These are phyloP conservation scores for Penicillium hordei DNA, from an alignment of 2,329 filamentous ascomycete genomes.

Conservation along the genomic window DNA sequence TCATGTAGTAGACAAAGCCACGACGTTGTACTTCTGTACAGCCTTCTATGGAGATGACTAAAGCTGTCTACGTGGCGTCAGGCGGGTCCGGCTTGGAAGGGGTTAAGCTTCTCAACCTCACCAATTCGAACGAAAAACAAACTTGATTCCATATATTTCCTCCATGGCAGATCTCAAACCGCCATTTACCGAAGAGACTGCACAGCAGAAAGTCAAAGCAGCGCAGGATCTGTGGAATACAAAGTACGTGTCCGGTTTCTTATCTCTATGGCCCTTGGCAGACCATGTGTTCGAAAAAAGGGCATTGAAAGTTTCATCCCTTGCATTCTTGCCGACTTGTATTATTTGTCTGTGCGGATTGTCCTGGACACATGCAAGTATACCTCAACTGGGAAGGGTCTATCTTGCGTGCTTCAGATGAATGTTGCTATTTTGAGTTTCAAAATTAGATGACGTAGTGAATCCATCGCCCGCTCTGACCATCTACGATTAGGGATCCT, in stretches of 20 bases:
- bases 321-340: constrained; percentile 19
- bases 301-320: constrained; percentile 11
- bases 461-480: constrained; percentile 6
- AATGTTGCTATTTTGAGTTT: background rate
- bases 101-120: background rate
- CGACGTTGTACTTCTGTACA: background rate
- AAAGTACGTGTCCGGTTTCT: constrained; percentile 49
- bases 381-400: background rate
- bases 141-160: background rate
- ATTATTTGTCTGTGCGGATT: constrained; percentile 19
- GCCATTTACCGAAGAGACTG: constrained; percentile 73
- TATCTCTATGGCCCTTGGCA: background rate
- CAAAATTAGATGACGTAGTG: constrained; percentile 15
- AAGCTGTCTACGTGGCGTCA: background rate
- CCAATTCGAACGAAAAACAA: background rate
- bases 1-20: background rate
- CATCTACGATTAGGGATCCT: constrained; percentile 56
- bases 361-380: constrained; percentile 8
- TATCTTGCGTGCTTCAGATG: background rate
- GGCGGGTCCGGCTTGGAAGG: background rate
- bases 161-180: constrained; percentile 52
- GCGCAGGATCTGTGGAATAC: constrained; percentile 84
- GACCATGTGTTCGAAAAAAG: constrained; percentile 21
- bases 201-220: constrained; percentile 74
- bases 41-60: background rate